Conservation (phyloP, 768 basidiomycete genomes). For the Mrakia frigida region DNA sequence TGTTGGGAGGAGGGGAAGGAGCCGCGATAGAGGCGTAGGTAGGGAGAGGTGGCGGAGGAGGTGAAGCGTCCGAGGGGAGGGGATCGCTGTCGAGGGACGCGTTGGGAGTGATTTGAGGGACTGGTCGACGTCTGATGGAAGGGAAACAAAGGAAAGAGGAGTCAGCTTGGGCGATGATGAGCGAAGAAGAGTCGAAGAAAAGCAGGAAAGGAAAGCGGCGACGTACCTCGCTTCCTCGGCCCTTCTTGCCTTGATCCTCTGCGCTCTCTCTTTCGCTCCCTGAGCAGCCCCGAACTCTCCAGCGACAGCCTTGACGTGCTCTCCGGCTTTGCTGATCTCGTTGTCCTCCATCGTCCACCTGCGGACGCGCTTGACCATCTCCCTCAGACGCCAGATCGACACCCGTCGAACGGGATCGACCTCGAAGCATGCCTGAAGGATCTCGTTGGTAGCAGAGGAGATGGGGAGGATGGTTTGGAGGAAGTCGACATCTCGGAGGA, state of each 20-base stretch:
- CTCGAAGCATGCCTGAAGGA: constrained; percentile 69
- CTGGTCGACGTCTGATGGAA: too few relatives aligned
- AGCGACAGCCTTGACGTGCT: not conserved
- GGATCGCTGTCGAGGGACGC: too few relatives aligned
- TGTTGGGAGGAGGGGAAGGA: not conserved
- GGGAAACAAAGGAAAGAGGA: not conserved
- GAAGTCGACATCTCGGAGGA: constrained; percentile 61
- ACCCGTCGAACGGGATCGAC: constrained; percentile 60
- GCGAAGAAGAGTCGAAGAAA: not conserved
- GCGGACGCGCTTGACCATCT: constrained; percentile 48
- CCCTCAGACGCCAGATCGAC: constrained; percentile 58
- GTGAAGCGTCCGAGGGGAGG: not conserved
- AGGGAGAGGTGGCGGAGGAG: not conserved
- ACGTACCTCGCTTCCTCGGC: not conserved
- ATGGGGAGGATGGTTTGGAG: constrained; percentile 67
- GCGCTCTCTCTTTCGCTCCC: not conserved
- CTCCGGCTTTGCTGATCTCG: not conserved
- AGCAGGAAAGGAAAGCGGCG: too few relatives aligned
- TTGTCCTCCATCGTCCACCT: constrained; percentile 26
- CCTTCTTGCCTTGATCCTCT: constrained; percentile 5
- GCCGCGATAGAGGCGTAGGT: not conserved
- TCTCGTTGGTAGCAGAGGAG: constrained; percentile 57
- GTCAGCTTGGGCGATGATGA: not conserved
- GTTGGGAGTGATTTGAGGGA: too few relatives aligned
- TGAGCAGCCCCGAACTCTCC: not conserved